phyloP scores from a whole-genome alignment of 176 grass and related monocot genomes.

The Hordeum vulgare region DNA sequence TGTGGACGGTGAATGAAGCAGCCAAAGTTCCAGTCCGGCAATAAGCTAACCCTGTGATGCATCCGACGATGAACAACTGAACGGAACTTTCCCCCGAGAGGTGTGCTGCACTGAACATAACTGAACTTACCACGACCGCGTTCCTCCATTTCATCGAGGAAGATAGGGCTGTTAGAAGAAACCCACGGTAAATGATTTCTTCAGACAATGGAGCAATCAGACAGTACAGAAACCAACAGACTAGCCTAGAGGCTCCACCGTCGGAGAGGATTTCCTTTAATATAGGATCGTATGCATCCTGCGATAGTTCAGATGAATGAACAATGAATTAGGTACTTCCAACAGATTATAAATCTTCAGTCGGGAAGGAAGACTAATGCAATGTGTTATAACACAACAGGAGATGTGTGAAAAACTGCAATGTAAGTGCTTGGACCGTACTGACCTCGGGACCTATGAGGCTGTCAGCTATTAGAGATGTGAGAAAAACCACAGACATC shows the following conservation, averaged over 20 bases:
- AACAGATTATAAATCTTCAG: not conserved
- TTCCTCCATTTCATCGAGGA: conserved; percentile 51
- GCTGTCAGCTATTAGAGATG: conserved; percentile 57
- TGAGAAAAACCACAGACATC: conserved; percentile 42
- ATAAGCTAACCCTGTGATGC: conserved; percentile 71
- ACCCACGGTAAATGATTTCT: conserved; percentile 91
- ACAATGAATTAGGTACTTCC: not conserved
- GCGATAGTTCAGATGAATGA: conserved; percentile 27
- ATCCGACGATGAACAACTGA: conserved; percentile 66
- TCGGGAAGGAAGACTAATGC: not conserved
- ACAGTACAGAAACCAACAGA: conserved; percentile 65
- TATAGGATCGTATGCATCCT: conserved; percentile 66
- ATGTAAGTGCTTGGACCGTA: not conserved
- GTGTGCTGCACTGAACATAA: conserved; percentile 70
- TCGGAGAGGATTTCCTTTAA: conserved; percentile 59
- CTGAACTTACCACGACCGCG: conserved; percentile 65
- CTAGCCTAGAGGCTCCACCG: conserved; percentile 30
- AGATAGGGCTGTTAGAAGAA: conserved; percentile 62
- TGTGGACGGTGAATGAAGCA: conserved; percentile 63
- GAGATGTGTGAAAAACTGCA: not conserved
- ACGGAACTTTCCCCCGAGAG: conserved; percentile 53
- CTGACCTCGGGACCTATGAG: conserved; percentile 60
- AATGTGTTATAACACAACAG: not conserved
- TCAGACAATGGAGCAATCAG: conserved; percentile 67
- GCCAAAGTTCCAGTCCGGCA: conserved; percentile 66